These are phyloP conservation scores for Datura wrightii DNA, from an alignment of 257 asterid species.

Conservation along the genomic window DNA sequence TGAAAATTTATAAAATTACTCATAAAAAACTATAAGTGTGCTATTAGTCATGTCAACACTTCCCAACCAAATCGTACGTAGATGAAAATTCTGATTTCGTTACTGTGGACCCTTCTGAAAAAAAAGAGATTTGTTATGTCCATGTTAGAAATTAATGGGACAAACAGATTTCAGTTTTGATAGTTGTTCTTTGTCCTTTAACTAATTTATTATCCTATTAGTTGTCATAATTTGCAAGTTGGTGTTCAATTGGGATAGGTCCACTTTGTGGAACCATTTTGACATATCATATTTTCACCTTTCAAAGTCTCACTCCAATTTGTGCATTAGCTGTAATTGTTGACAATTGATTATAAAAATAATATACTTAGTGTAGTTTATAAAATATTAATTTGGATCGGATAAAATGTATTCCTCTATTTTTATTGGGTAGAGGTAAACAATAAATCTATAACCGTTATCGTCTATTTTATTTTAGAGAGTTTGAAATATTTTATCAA, in stretches of 20 bases:
- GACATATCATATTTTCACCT: not conserved
- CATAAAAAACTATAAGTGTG: not conserved
- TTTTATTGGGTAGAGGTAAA: too few species aligned
- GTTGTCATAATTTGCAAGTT: slow-evolving; percentile 6
- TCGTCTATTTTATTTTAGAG: too few species aligned
- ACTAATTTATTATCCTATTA: not conserved
- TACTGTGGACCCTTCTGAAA: too few species aligned
- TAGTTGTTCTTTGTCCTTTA: slow-evolving; percentile 23
- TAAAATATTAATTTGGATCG: too few species aligned
- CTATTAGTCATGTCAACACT: too few species aligned
- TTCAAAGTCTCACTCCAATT: not conserved
- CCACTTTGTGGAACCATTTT: not conserved
- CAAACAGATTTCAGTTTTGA: not conserved
- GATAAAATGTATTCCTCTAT: too few species aligned
- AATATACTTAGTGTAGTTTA: too few species aligned
- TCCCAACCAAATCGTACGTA: too few species aligned
- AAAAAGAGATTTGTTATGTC: not conserved
- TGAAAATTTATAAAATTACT: too few species aligned
- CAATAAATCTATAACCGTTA: too few species aligned
- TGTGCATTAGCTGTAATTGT: not conserved
- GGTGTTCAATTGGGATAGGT: slow-evolving; percentile 20
- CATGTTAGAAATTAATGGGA: not conserved
- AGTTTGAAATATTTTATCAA: too few species aligned
- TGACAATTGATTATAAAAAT: not conserved
- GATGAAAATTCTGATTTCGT: too few species aligned